phyloP scores from a whole-genome alignment of 495 filamentous ascomycete species.

The Glonium stellatum region DNA sequence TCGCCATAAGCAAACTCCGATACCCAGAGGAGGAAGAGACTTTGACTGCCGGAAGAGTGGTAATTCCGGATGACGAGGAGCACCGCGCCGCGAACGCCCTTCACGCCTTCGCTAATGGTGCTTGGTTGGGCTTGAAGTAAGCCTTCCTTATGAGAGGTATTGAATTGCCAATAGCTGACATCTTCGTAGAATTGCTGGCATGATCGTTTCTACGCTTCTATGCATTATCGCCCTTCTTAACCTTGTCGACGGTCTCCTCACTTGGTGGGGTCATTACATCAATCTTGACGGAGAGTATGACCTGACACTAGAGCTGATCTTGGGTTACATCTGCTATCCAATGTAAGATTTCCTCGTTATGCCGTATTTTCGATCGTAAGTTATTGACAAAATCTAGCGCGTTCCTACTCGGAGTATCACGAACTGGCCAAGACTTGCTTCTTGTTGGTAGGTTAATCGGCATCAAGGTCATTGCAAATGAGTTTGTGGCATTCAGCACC shows the following conservation, averaged over 20 bases:
- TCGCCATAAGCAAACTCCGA: conserved; percentile 80
- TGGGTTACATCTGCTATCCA: conserved; percentile 79
- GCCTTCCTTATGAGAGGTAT: background rate
- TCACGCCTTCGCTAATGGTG: conserved; percentile 80
- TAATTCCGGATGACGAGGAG: conserved; percentile 68
- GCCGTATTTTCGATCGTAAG: background rate
- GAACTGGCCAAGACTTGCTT: conserved; percentile 56
- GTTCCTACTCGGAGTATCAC: conserved; percentile 79
- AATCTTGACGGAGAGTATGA: conserved; percentile 57
- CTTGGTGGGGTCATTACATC: conserved; percentile 84
- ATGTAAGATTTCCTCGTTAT: conserved; percentile 32
- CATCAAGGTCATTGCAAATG: conserved; percentile 65
- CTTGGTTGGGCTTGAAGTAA: conserved; percentile 66
- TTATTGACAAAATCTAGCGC: conserved; percentile 33
- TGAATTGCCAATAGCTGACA: background rate
- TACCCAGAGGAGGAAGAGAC: conserved; percentile 83
- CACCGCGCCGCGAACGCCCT: conserved; percentile 66
- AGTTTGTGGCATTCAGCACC: conserved; percentile 45
- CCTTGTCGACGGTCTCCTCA: conserved; percentile 69
- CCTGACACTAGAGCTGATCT: conserved; percentile 67
- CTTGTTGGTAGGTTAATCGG: conserved; percentile 75
- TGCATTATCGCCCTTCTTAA: conserved; percentile 79
- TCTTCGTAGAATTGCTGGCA: conserved; percentile 65
- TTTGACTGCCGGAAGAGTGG: conserved; percentile 67
- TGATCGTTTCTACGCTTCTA: conserved; percentile 70